These are phyloP conservation scores for Lodderomyces theae DNA, from an alignment of 1,139 yeast species.

Conservation along the genomic window DNA sequence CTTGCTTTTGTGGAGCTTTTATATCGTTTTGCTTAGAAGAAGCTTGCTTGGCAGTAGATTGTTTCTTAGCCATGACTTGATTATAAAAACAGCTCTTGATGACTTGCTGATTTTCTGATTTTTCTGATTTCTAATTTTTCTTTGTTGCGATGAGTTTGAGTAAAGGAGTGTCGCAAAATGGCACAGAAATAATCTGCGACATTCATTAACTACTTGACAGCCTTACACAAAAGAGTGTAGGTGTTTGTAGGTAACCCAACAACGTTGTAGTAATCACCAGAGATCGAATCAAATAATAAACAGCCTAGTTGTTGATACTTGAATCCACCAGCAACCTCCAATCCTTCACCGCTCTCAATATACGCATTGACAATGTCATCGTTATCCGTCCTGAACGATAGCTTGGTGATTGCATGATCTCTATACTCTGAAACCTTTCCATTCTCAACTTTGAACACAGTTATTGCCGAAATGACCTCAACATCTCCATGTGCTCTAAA, in stretches of 20 bases:
- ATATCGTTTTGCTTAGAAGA: not conserved
- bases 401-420: constrained; percentile 20
- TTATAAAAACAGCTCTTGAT: no score
- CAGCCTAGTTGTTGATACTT: constrained; percentile 76
- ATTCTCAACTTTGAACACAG: constrained; percentile 42
- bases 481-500: constrained; percentile 46
- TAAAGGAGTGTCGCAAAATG: not conserved
- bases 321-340: constrained; percentile 89
- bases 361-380: constrained; percentile 58
- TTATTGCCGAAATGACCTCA: constrained; percentile 68
- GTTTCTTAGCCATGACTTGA: constrained; percentile 14
- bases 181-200: no score
- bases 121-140: no score
- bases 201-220: constrained; percentile 9
- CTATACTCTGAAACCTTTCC: constrained; percentile 9
- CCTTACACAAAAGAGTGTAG: constrained; percentile 35
- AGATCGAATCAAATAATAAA: constrained; percentile 55
- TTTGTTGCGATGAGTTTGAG: constrained; percentile 9
- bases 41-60: constrained; percentile 1
- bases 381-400: constrained; percentile 37
- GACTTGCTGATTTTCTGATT: no score
- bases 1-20: constrained; percentile 17
- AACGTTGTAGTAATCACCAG: constrained; percentile 85
- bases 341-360: constrained; percentile 70
- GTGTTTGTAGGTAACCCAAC: constrained; percentile 81